Evolutionary conservation across 805 yeast species (phyloP), one percentile per base, ranked within the genome.

Genomic region (Candida yuanshanica): DNA sequence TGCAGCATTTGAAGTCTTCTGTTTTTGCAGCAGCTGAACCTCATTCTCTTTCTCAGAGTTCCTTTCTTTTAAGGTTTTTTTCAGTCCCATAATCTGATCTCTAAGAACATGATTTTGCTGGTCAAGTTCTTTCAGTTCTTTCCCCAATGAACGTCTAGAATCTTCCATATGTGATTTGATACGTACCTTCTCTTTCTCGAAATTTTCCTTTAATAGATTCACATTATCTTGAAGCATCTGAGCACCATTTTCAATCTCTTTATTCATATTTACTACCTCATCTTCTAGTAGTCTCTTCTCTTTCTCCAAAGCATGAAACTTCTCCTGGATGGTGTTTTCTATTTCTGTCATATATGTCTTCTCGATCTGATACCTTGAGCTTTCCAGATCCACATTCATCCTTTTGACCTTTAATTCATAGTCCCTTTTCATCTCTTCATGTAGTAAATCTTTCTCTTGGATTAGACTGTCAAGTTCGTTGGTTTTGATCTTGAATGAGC

Each of bases 271-370:
- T 17, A 51, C 14, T 58, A 61, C 12, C 59, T 61, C 1, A 68
- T 57, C 41, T 68, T 46, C 24, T 51, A 31, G 34, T 31, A 17
- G 16, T 5, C 5, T 31, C 14, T 31, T 31, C 8, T 31, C 34
- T 9, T 31, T 17, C 22, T 31, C 21, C 21, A 18, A 18, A 18
- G 34, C 21, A 11, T 31, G 34, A 18, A 31, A 31, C 39, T 66
- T 69, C 13, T 53, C 53, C 7, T 60, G 50, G 25, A 71, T 62
- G 6, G 70, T 45, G 1, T 51, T 41, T 32, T 74, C 74, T 2
- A 76, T 63, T 49, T 70, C 60, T 0, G 45, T 26, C 16, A 56
- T 50, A 42, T 64, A 68, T 4, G 51, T 63, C 32, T 63, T 60
- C 18, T 59, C 61, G 21, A 65, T 37, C 16, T 62, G 56, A 27